phyloP scores from a whole-genome alignment of 192 early-diverging fungal genomes.

The Linnemannia exigua region DNA sequence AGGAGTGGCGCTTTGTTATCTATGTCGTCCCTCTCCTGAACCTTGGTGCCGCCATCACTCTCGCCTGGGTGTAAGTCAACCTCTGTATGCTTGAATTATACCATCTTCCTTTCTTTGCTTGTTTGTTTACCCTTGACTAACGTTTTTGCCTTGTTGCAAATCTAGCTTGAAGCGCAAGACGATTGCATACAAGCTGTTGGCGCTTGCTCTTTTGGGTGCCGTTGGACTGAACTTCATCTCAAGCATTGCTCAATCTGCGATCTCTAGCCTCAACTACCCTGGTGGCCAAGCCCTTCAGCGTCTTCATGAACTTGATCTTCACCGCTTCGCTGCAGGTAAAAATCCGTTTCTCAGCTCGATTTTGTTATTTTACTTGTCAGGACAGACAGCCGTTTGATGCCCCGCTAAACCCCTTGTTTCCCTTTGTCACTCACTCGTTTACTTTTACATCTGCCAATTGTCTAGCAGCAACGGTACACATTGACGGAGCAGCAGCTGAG shows the following conservation, averaged over 20 bases:
- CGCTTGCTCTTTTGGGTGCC: conserved; percentile 24
- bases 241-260: conserved; percentile 58
- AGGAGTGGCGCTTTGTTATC: conserved; percentile 96
- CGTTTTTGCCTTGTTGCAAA: not conserved
- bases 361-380: not conserved
- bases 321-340: conserved; percentile 28
- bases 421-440: not conserved
- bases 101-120: not conserved
- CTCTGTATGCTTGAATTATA: not conserved
- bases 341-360: not conserved
- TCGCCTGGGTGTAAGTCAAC: conserved; percentile 59
- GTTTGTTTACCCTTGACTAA: not conserved
- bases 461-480: conserved; percentile 65
- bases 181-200: conserved; percentile 41
- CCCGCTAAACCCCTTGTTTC: no score
- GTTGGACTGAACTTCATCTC: conserved; percentile 38
- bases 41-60: conserved; percentile 70
- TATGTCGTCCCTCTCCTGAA: conserved; percentile 89
- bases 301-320: conserved; percentile 68
- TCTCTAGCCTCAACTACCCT: conserved; percentile 90
- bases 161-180: conserved; percentile 56
- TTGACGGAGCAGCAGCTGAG: conserved; percentile 84
- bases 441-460: conserved; percentile 12
- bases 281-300: conserved; percentile 82
- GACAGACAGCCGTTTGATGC: no score